Evolutionary conservation across 1,139 yeast species (phyloP).

Genomic region (Sporopachydermia cereana): DNA sequence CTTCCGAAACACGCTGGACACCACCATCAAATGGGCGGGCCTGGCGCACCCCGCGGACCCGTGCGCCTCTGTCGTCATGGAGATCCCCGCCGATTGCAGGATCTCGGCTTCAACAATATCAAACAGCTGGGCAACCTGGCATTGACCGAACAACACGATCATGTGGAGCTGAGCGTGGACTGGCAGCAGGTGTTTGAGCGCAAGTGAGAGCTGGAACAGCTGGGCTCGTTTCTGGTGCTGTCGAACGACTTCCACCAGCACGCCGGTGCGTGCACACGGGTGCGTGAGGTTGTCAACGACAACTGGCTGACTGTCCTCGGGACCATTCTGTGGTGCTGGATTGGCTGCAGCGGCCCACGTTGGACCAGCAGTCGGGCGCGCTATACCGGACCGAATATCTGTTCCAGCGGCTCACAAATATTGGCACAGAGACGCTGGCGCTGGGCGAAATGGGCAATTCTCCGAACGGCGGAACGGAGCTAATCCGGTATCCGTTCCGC

Average conservation of each 20-base stretch:
- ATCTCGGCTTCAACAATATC: too few relatives aligned
- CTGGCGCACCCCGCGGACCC: constrained; percentile 23
- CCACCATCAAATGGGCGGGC: constrained; percentile 70
- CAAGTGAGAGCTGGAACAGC: constrained; percentile 77
- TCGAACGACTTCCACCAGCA: constrained; percentile 56
- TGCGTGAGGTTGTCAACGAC: constrained; percentile 21
- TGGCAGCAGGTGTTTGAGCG: constrained; percentile 75
- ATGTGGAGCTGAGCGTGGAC: too few relatives aligned
- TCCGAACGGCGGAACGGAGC: constrained; percentile 56
- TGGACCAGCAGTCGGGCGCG: constrained; percentile 42
- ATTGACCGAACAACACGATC: too few relatives aligned
- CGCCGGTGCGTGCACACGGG: constrained; percentile 39
- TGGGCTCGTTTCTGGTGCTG: constrained; percentile 70
- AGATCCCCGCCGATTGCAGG: constrained; percentile 88
- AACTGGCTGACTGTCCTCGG: constrained; percentile 53
- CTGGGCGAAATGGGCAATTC: constrained; percentile 78
- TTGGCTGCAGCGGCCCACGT: constrained; percentile 57
- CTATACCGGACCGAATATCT: constrained; percentile 42
- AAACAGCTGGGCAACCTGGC: too few relatives aligned
- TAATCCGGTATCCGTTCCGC: constrained; percentile 76
- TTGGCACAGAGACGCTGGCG: constrained; percentile 74
- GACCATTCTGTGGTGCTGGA: constrained; percentile 40
- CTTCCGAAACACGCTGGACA: constrained; percentile 80
- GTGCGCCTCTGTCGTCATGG: constrained; percentile 68
- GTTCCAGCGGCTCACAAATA: constrained; percentile 61